Evolutionary conservation across 2,329 filamentous ascomycete genomes (phyloP), one percentile per base, ranked within the genome.

Genomic region (Falciphora oryzae): DNA sequence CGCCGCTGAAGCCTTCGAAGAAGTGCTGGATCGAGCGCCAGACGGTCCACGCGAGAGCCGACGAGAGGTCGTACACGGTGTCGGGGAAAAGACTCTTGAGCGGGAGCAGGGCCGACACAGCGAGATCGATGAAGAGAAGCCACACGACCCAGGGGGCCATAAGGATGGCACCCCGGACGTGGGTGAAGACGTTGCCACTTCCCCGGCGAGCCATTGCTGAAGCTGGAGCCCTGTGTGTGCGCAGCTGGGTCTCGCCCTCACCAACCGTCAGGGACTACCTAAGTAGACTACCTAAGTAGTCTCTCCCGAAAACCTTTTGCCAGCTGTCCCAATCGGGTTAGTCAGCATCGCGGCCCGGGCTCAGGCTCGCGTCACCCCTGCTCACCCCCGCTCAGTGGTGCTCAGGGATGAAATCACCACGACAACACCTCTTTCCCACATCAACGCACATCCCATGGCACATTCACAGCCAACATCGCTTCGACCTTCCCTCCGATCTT

Each of bases 11-110:
- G 50, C 71, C 69, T 66, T 83, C 82, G 70, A 88, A 88, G 66
- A 87, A 82, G 68, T 70, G 66, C 72, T 87, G 85, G 65, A 88
- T 81, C 76, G 81, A 84, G 65, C 72, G 73, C 85, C 84, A 88
- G 63, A 84, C 81, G 10, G 79, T 78, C 68, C 73, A 78, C 56
- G 85, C 85, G 66, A 87, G 78, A 50, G 70, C 70, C 27, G 85
- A 88, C 8, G 85, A 86, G 56, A 78, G 68, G 68, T 83, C 69
- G 73, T 87, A 87, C 63, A 83, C 80, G 57, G 77, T 69, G 57
- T 80, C 76, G 2, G 84, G 85, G 63, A 77, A 76, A 65, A 83
- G 66, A 65, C 75, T 74, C 68, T 78, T 80, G 65, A 84, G 65
- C 25, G 78, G 80, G 32, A 85, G 75, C 57, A 85, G 75, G 11